phyloP scores from a whole-genome alignment of 106 monocot genomes.

The Ottelia alismoides region DNA sequence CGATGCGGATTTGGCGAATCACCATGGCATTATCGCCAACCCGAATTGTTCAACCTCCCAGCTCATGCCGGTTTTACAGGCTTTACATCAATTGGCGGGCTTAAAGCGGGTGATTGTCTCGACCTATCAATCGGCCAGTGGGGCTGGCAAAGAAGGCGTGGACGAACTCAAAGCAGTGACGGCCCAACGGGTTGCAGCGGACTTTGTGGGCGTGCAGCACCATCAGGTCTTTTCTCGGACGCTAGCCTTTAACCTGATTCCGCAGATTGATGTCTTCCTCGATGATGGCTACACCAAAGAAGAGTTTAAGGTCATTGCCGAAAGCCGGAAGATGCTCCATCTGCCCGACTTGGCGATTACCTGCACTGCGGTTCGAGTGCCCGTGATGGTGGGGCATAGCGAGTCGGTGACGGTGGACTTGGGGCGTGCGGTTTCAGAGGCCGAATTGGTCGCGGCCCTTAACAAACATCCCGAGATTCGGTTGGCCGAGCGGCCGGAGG shows the following conservation, averaged over 20 bases:
- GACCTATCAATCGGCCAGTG: neutral
- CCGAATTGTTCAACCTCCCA: neutral
- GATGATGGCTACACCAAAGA: neutral
- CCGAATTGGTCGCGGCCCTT: too few relatives aligned
- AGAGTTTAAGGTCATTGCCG: neutral
- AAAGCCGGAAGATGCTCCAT: neutral
- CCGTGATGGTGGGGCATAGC: too few relatives aligned
- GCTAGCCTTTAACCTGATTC: neutral
- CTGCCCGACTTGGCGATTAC: too few relatives aligned
- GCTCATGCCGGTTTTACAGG: neutral
- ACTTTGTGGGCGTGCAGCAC: neutral
- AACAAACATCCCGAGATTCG: too few relatives aligned
- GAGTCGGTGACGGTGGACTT: too few relatives aligned
- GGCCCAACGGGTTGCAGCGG: too few relatives aligned
- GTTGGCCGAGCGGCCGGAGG: too few relatives aligned
- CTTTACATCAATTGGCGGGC: neutral
- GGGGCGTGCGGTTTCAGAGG: too few relatives aligned
- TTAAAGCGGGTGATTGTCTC: neutral
- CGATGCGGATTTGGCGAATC: neutral
- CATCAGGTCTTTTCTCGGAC: neutral
- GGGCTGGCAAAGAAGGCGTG: neutral
- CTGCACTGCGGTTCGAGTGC: too few relatives aligned
- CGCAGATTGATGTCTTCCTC: neutral
- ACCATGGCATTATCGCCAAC: neutral
- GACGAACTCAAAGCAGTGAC: neutral